Evolutionary conservation across 1,284 basidiomycete genomes (phyloP).

Genomic region (Hypsizygus ulmarius): DNA sequence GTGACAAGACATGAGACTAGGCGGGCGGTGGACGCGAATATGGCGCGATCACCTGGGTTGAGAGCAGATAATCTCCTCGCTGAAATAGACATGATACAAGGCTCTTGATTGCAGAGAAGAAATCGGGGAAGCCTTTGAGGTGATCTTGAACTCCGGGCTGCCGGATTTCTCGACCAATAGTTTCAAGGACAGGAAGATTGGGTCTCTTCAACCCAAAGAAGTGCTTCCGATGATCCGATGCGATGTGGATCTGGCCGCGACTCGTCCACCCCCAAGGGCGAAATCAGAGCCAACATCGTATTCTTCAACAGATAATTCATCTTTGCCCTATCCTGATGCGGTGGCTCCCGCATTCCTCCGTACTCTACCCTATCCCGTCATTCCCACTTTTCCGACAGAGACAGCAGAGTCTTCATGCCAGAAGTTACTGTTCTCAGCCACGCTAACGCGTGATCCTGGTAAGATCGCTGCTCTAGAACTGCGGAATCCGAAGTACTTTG

Average conservation of each 20-base stretch:
- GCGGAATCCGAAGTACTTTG: slow-evolving; percentile 83
- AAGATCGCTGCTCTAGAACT: slow-evolving; percentile 86
- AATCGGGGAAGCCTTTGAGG: too few species aligned
- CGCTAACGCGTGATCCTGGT: slow-evolving; percentile 90
- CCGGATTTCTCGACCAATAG: not conserved
- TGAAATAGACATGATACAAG: slow-evolving; percentile 22
- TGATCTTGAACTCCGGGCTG: not conserved
- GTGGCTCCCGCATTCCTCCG: slow-evolving; percentile 59
- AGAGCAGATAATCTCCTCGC: slow-evolving; percentile 27
- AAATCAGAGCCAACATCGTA: not conserved
- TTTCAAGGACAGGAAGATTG: not conserved
- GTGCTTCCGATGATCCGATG: slow-evolving; percentile 2
- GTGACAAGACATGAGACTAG: slow-evolving; percentile 52
- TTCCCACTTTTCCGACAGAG: slow-evolving; percentile 54
- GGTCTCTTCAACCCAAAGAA: not conserved
- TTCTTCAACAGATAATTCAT: not conserved
- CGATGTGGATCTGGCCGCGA: slow-evolving; percentile 50
- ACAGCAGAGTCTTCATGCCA: slow-evolving; percentile 72
- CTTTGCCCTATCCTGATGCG: slow-evolving; percentile 41
- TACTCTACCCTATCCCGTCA: slow-evolving; percentile 37
- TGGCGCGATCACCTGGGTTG: slow-evolving; percentile 36
- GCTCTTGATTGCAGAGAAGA: not conserved
- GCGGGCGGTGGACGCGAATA: slow-evolving; percentile 44
- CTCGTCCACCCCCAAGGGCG: slow-evolving; percentile 43
- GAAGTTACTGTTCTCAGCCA: slow-evolving; percentile 96